Evolutionary conservation across 495 filamentous ascomycete genomes (phyloP).

Genomic region (Trichoderma orchidacearum): DNA sequence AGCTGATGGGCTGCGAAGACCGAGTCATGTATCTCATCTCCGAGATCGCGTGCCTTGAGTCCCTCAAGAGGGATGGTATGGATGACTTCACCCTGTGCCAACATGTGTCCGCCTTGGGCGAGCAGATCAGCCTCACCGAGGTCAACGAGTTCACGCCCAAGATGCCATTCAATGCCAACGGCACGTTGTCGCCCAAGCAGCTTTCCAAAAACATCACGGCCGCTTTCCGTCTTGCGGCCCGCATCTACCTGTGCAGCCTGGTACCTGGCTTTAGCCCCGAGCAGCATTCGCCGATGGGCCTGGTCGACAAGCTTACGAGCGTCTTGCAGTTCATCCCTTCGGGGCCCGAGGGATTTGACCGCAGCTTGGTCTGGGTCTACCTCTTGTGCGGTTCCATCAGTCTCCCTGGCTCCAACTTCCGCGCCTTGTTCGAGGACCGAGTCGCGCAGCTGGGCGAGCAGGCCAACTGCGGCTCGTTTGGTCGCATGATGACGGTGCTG

Average conservation of each 20-base stretch:
- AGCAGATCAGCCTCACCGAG: conserved; percentile 75
- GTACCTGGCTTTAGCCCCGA: conserved; percentile 73
- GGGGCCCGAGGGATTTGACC: conserved; percentile 73
- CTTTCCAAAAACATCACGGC: conserved; percentile 76
- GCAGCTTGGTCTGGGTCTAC: conserved; percentile 84
- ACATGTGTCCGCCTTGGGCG: conserved; percentile 68
- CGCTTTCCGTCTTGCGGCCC: conserved; percentile 81
- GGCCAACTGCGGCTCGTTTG: conserved; percentile 67
- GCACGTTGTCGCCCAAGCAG: conserved; percentile 66
- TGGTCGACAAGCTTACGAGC: conserved; percentile 59
- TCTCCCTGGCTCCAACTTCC: conserved; percentile 54
- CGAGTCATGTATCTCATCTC: conserved; percentile 96
- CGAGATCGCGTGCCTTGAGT: conserved; percentile 90
- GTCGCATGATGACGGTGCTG: conserved; percentile 64
- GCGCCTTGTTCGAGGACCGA: conserved; percentile 59
- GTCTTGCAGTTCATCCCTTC: conserved; percentile 67
- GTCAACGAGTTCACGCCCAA: conserved; percentile 30
- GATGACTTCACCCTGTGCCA: conserved; percentile 72
- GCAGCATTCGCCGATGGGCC: conserved; percentile 52
- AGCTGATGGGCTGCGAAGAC: conserved; percentile 97
- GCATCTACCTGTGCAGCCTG: conserved; percentile 88
- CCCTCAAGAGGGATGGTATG: conserved; percentile 67
- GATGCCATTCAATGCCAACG: conserved; percentile 47
- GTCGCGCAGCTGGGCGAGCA: conserved; percentile 56
- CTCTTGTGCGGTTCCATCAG: conserved; percentile 73